Evolutionary conservation across 192 early-diverging fungal species (phyloP).

Genomic region (Umbelopsis sp.): DNA sequence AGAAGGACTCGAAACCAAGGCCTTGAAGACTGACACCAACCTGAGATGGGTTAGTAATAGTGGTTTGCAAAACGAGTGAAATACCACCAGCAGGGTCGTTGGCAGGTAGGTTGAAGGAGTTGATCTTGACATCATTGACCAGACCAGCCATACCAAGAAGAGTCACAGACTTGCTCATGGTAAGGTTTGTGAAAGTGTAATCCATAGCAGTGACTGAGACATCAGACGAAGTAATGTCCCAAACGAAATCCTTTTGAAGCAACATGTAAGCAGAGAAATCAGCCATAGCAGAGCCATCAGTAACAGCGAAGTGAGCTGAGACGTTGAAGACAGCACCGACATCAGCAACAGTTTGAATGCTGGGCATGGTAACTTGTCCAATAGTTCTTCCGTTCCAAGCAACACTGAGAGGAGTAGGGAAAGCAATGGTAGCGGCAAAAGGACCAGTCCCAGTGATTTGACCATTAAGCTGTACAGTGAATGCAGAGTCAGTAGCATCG

Average conservation of each 20-base stretch:
- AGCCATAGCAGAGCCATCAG: conserved; percentile 44
- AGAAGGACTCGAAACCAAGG: conserved; percentile 44
- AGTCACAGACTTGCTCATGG: conserved; percentile 49
- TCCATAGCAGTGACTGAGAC: conserved; percentile 53
- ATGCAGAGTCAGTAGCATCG: conserved; percentile 36
- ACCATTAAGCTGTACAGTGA: conserved; percentile 48
- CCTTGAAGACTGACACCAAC: conserved; percentile 47
- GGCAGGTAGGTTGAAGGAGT: conserved; percentile 49
- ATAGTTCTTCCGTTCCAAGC: conserved; percentile 34
- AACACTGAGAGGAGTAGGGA: conserved; percentile 42
- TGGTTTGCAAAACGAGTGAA: conserved; percentile 59
- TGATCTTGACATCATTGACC: conserved; percentile 32
- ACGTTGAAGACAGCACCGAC: conserved; percentile 45
- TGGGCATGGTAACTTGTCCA: conserved; percentile 47
- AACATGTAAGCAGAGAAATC: conserved; percentile 53
- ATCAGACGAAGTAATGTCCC: conserved; percentile 44
- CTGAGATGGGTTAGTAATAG: conserved; percentile 56
- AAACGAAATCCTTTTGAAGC: conserved; percentile 42
- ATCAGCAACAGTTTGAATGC: conserved; percentile 39
- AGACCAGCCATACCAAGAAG: conserved; percentile 48
- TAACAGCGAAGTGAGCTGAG: conserved; percentile 40
- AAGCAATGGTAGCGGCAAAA: conserved; percentile 44
- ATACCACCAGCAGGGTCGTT: conserved; percentile 58
- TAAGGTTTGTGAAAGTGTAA: conserved; percentile 45
- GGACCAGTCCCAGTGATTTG: conserved; percentile 47